Evolutionary conservation across 2,329 filamentous ascomycete species (phyloP).

Genomic region (Colletotrichum cordylinicola): DNA sequence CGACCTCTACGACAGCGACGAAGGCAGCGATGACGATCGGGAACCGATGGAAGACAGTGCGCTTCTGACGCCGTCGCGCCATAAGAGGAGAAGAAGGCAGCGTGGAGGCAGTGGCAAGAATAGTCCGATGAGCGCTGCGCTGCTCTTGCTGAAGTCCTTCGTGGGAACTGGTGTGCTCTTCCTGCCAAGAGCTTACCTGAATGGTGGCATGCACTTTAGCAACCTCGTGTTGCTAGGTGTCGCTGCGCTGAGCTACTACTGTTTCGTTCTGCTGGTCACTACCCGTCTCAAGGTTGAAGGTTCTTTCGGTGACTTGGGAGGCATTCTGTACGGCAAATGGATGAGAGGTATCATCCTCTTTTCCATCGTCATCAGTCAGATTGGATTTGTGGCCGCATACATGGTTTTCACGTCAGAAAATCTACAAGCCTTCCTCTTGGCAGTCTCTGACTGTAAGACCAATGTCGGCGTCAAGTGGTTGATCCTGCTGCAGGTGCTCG

Average conservation of each 20-base stretch:
- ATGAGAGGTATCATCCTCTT: slow-evolving; percentile 87
- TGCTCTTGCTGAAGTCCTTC: slow-evolving; percentile 95
- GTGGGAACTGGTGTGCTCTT: slow-evolving; percentile 96
- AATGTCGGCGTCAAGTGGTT: slow-evolving; percentile 87
- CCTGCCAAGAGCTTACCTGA: slow-evolving; percentile 89
- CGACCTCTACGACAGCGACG: slow-evolving; percentile 49
- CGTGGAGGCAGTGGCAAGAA: slow-evolving; percentile 78
- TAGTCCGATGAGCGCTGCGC: slow-evolving; percentile 77
- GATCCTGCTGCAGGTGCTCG: slow-evolving; percentile 92
- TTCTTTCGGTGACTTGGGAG: slow-evolving; percentile 98
- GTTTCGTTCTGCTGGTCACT: slow-evolving; percentile 91
- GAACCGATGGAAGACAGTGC: slow-evolving; percentile 90
- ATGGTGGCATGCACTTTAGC: slow-evolving; percentile 97
- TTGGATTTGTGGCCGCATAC: slow-evolving; percentile 94
- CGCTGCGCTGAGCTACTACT: slow-evolving; percentile 91
- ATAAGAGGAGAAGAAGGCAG: slow-evolving; percentile 77
- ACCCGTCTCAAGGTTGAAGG: slow-evolving; percentile 85
- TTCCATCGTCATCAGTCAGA: slow-evolving; percentile 94
- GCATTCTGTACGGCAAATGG: slow-evolving; percentile 87
- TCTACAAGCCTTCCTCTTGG: slow-evolving; percentile 90
- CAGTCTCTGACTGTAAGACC: slow-evolving; percentile 86
- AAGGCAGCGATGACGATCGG: slow-evolving; percentile 66
- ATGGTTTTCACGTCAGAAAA: slow-evolving; percentile 98
- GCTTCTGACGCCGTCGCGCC: slow-evolving; percentile 77
- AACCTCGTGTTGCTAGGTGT: slow-evolving; percentile 88